Evolutionary conservation across 1,284 basidiomycete species (phyloP).

Genomic region (Apiotrichum gracile): DNA sequence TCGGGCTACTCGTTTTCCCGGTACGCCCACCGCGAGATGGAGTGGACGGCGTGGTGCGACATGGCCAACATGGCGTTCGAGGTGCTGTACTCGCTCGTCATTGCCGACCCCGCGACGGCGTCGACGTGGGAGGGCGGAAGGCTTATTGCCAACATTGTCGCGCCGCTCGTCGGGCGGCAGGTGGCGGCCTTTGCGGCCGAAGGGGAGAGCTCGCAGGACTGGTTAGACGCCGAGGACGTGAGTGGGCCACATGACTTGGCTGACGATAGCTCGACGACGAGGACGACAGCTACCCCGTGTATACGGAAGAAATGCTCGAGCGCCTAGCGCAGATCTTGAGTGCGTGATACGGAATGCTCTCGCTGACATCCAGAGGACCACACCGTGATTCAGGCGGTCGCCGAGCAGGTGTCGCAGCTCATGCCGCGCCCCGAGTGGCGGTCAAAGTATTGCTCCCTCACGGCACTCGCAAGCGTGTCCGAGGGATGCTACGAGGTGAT

Average conservation of each 20-base stretch:
- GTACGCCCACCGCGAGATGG: conserved; percentile 23
- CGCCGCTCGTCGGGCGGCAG: conserved; percentile 30
- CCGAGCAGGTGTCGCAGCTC: conserved; percentile 71
- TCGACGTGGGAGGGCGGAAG: conserved; percentile 25
- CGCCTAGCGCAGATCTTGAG: conserved; percentile 67
- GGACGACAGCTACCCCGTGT: conserved; percentile 66
- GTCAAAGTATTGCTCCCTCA: conserved; percentile 68
- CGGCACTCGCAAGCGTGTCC: conserved; percentile 46
- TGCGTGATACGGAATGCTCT: conserved; percentile 3
- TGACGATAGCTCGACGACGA: conserved; percentile 55
- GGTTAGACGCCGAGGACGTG: conserved; percentile 66
- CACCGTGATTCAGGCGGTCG: conserved; percentile 64
- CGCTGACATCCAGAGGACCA: conserved; percentile 51
- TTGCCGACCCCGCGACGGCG: conserved; percentile 23
- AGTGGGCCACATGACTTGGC: conserved; percentile 22
- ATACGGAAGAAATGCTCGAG: conserved; percentile 72
- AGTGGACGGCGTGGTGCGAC: conserved; percentile 70
- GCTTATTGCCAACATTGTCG: conserved; percentile 27
- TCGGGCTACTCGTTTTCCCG: conserved; percentile 24
- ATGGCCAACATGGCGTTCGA: conserved; percentile 52
- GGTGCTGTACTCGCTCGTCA: conserved; percentile 34
- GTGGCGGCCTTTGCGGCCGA: conserved; percentile 27
- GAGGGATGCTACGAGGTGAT: conserved; percentile 26
- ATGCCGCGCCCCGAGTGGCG: conserved; percentile 67
- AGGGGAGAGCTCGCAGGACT: conserved; percentile 56